These are phyloP conservation scores for Podochytrium sp. DNA, from an alignment of 192 early-diverging fungal species.

Conservation along the genomic window DNA sequence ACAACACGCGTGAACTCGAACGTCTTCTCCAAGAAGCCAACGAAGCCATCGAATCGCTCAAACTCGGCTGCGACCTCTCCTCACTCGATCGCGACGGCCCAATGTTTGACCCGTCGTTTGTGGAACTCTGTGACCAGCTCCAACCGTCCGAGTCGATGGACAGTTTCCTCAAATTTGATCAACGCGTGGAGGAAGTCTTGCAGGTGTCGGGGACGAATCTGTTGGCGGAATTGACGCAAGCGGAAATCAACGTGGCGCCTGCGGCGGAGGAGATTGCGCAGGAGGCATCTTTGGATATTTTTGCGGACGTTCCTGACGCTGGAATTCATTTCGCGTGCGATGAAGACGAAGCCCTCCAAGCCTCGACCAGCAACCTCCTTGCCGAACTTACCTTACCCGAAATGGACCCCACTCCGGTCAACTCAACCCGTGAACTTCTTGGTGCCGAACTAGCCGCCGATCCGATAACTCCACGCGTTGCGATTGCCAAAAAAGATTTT, in stretches of 20 bases:
- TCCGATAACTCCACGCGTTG: too few relatives aligned
- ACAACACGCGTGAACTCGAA: conserved; percentile 5
- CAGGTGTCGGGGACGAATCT: neutral
- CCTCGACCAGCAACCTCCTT: too few relatives aligned
- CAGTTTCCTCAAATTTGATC: neutral
- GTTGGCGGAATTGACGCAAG: neutral
- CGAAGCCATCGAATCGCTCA: conserved; percentile 20
- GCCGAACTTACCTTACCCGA: too few relatives aligned
- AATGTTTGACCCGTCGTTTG: neutral
- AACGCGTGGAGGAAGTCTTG: neutral
- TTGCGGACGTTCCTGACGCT: too few relatives aligned
- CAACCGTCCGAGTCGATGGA: neutral
- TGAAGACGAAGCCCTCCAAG: too few relatives aligned
- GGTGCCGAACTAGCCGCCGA: too few relatives aligned
- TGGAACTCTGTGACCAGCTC: neutral
- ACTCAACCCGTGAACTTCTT: too few relatives aligned
- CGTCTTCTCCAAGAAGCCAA: conserved; percentile 22
- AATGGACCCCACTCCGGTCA: too few relatives aligned
- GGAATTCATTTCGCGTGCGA: too few relatives aligned
- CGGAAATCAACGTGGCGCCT: neutral
- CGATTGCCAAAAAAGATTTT: too few relatives aligned
- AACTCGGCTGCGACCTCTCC: neutral
- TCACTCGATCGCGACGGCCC: neutral
- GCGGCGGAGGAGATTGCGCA: neutral
- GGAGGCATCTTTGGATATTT: too few relatives aligned